phyloP scores from a whole-genome alignment of 2,329 filamentous ascomycete genomes.

The Colletotrichum karsti region DNA sequence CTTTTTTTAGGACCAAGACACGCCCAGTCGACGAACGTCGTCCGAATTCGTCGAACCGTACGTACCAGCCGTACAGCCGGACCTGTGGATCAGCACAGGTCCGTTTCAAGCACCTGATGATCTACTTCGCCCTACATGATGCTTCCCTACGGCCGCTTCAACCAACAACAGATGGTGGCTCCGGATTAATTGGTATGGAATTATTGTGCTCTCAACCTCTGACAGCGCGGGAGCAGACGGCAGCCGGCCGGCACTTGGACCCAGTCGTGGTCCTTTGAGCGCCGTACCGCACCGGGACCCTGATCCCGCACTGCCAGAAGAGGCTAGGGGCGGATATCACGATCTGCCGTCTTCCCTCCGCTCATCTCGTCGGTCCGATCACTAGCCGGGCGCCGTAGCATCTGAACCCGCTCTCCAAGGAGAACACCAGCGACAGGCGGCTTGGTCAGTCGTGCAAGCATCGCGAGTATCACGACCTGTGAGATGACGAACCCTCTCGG shows the following conservation, averaged over 20 bases:
- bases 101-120: constrained; percentile 1
- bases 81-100: background rate
- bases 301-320: background rate
- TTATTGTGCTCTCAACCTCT: background rate
- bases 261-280: background rate
- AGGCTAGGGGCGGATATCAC: background rate
- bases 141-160: background rate
- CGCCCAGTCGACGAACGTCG: background rate
- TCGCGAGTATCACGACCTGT: background rate
- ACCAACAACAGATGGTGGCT: background rate
- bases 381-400: background rate
- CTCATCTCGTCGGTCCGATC: background rate
- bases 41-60: constrained; percentile 1
- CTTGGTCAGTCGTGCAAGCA: background rate
- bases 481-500: background rate
- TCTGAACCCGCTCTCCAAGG: background rate
- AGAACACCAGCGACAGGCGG: background rate
- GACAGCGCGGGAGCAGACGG: background rate
- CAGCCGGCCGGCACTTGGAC: background rate
- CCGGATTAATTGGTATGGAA: background rate
- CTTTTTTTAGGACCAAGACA: constrained; percentile 6
- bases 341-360: background rate
- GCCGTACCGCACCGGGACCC: background rate
- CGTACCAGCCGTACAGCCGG: background rate
- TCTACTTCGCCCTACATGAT: background rate